Base-by-base conservation (phyloP, 2,329 filamentous ascomycete genomes). In the Ascochyta pisi region DNA sequence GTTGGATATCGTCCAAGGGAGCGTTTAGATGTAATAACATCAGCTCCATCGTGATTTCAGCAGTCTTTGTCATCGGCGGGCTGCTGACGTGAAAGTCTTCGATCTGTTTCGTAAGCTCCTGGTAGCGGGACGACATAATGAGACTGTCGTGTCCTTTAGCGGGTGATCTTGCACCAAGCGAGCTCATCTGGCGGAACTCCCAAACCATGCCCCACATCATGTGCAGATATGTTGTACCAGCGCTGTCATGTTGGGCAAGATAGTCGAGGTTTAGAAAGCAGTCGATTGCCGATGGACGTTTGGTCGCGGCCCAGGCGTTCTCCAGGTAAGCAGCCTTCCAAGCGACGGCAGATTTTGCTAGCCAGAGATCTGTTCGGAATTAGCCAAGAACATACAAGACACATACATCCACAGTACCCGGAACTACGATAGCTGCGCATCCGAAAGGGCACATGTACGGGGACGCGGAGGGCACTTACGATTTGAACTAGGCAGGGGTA, bases 121-220 rank as follows among this genome's bases (percentile, higher is more conserved):
- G 81, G 33, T 73, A 63, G 16, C 67, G 68, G 5, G 70, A 71
- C 1, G 68, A 69, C 58, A 80, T 64, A 1, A 80, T 69, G 22
- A 79, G 75, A 46, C 68, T 76, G 38, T 67, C 65, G 40, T 65
- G 63, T 15, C 55, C 56, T 35, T 64, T 58, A 12, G 57, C 27
- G 12, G 50, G 38, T 19, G 80, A 78, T 44, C 84, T 82, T 3
- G 49, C 79, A 78, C 46, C 82, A 81, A 50, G 80, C 74, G 81
- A 78, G 59, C 81, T 81, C 41, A 87, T 81, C 63, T 87, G 85
- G 19, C 86, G 82, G 61, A 87, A 89, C 62, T 90, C 87, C 70
- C 85, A 83, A 13, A 90, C 83, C 62, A 89, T 76, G 1, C 84
- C 81, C 83, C 86, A 90, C 50, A 88, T 84, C 9, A 83, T 86